phyloP scores from a whole-genome alignment of 1,139 yeast species.

The Candida freyschussii region DNA sequence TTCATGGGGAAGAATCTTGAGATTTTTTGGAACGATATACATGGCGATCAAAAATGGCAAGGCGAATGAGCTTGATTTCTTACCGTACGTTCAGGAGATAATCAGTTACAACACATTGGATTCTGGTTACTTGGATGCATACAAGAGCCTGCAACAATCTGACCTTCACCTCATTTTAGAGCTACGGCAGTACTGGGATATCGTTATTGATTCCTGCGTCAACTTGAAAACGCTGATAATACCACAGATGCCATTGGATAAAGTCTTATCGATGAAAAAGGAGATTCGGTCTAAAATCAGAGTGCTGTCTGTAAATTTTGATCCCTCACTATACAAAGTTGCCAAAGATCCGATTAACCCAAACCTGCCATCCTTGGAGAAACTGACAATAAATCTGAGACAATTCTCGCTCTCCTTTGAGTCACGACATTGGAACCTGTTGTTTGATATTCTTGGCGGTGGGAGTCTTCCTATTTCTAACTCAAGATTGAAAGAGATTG shows the following conservation, averaged over 20 bases:
- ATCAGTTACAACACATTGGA: slow-evolving; percentile 20
- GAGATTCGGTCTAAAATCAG: slow-evolving; percentile 5
- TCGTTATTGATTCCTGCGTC: slow-evolving; percentile 13
- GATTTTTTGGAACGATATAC: slow-evolving; percentile 16
- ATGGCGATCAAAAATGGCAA: slow-evolving; percentile 3
- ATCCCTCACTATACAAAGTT: neutral
- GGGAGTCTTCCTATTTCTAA: too few species aligned
- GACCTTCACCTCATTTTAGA: slow-evolving; percentile 16
- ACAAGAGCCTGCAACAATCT: slow-evolving; percentile 6
- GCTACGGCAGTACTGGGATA: slow-evolving; percentile 22
- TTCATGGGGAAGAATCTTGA: slow-evolving; percentile 21
- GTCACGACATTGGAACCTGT: too few species aligned
- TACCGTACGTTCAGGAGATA: slow-evolving; percentile 18
- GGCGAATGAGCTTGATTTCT: slow-evolving; percentile 2
- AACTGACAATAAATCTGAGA: slow-evolving; percentile 6
- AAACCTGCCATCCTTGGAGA: slow-evolving; percentile 5
- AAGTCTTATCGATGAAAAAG: slow-evolving; percentile 8
- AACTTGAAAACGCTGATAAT: slow-evolving; percentile 14
- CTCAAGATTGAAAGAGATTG: slow-evolving; percentile 9
- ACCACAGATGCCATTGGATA: slow-evolving; percentile 19
- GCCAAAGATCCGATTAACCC: neutral
- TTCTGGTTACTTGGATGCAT: slow-evolving; percentile 20
- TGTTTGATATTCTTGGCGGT: too few species aligned
- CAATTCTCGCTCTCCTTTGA: too few species aligned
- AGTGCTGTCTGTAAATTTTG: slow-evolving; percentile 2